These are phyloP conservation scores for Teunomyces tritomae DNA, from an alignment of 805 yeast species.

Conservation along the genomic window DNA sequence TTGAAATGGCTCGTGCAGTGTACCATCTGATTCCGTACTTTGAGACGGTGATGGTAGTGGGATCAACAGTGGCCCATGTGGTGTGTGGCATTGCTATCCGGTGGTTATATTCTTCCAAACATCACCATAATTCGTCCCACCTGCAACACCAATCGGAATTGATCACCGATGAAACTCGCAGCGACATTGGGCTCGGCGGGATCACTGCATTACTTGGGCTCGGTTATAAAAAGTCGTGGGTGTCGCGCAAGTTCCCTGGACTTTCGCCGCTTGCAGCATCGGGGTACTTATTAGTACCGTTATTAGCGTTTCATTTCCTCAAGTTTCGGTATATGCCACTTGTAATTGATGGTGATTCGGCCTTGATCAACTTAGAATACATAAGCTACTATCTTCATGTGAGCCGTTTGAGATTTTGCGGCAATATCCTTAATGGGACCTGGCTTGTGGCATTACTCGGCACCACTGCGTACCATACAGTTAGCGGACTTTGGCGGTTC, in stretches of 20 bases:
- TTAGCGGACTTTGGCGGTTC: constrained; percentile 53
- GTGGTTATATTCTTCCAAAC: constrained; percentile 21
- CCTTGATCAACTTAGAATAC: constrained; percentile 51
- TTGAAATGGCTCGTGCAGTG: constrained; percentile 59
- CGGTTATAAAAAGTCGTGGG: constrained; percentile 48
- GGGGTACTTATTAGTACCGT: constrained; percentile 53
- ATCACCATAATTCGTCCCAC: constrained; percentile 11
- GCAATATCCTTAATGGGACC: constrained; percentile 25
- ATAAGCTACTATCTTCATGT: constrained; percentile 33
- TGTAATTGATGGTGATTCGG: constrained; percentile 62
- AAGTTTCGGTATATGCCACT: constrained; percentile 51
- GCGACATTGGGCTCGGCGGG: constrained; percentile 61
- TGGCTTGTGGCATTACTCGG: constrained; percentile 34
- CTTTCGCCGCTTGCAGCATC: constrained; percentile 56
- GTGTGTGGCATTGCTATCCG: constrained; percentile 51
- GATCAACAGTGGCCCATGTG: constrained; percentile 49
- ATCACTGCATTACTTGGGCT: constrained; percentile 53
- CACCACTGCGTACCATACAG: constrained; percentile 46
- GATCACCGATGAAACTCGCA: constrained; percentile 35
- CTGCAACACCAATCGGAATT: constrained; percentile 13
- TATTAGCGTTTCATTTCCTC: constrained; percentile 45
- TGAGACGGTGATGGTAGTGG: constrained; percentile 49
- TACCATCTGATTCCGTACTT: constrained; percentile 51
- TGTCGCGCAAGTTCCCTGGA: constrained; percentile 41
- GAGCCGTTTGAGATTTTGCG: constrained; percentile 15